A percentile compares a stretch with the other conserved stretches of the same genome.
Conservation (phyloP, 257 asterid species). For the Jacaranda mimosifolia region DNA sequence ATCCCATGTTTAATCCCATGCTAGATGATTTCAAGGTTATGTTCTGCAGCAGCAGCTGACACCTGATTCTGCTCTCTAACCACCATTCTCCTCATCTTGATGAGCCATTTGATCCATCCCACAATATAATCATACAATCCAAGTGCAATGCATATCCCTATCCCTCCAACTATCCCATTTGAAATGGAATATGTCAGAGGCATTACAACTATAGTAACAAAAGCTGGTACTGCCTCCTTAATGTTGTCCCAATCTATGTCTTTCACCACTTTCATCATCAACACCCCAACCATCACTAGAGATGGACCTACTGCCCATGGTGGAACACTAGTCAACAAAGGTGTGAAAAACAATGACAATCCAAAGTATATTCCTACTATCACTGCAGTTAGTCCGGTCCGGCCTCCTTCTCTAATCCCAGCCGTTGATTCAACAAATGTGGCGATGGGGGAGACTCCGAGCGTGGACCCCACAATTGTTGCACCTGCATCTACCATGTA, state of each 20-base stretch:
- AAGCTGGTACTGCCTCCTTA: conserved; percentile 77
- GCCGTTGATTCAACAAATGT: conserved; percentile 76
- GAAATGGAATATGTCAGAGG: conserved; percentile 82
- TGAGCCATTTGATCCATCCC: conserved; percentile 49
- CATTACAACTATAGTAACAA: conserved; percentile 73
- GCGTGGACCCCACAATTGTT: conserved; percentile 67
- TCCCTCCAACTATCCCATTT: conserved; percentile 80
- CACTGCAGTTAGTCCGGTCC: conserved; percentile 77
- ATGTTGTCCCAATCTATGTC: conserved; percentile 73
- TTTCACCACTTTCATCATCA: conserved; percentile 79
- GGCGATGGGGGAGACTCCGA: conserved; percentile 79
- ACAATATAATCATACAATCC: conserved; percentile 52
- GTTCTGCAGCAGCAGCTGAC: conserved; percentile 49
- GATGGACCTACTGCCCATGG: conserved; percentile 93
- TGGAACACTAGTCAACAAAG: conserved; percentile 72
- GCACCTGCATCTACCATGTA: conserved; percentile 88
- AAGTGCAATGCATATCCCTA: conserved; percentile 63
- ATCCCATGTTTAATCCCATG: background rate
- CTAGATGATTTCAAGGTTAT: conserved; percentile 40
- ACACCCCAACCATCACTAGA: conserved; percentile 79
- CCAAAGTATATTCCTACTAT: conserved; percentile 70
- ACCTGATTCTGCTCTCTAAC: conserved; percentile 75
- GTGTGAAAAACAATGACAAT: conserved; percentile 60
- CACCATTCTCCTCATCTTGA: conserved; percentile 57
- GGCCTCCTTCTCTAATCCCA: conserved; percentile 80